phyloP scores from a whole-genome alignment of 306 rosid genomes.

The Abrus precatorius region DNA sequence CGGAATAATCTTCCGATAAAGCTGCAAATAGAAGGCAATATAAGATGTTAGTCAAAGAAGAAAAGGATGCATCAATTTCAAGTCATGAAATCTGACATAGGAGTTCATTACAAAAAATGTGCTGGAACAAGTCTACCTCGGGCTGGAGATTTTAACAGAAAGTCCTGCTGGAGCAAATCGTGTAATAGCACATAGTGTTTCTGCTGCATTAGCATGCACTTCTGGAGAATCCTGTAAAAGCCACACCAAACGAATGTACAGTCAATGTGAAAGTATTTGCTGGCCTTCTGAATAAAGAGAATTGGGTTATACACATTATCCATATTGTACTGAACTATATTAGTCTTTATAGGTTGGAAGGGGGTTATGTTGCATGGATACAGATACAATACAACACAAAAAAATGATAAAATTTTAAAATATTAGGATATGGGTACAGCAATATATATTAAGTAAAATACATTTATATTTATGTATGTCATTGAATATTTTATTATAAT shows the following conservation, averaged over 20 bases:
- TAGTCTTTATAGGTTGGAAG: neutral
- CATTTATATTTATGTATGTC: too few species aligned
- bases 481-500: too few species aligned
- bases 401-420: too few species aligned
- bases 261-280: slow-evolving; percentile 37
- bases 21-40: slow-evolving; percentile 59
- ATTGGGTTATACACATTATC: neutral
- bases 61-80: slow-evolving; percentile 18
- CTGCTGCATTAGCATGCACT: slow-evolving; percentile 97
- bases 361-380: neutral
- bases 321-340: neutral
- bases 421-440: too few species aligned
- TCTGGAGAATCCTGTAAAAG: slow-evolving; percentile 88
- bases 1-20: slow-evolving; percentile 88
- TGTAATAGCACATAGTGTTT: slow-evolving; percentile 94
- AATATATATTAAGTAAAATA: too few species aligned
- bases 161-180: slow-evolving; percentile 97
- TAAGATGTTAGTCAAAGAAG: slow-evolving; percentile 18
- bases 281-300: slow-evolving; percentile 29
- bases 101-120: slow-evolving; percentile 1
- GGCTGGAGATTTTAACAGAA: slow-evolving; percentile 82
- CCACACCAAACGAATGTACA: slow-evolving; percentile 37
- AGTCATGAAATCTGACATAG: slow-evolving; percentile 10
- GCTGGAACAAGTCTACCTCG: slow-evolving; percentile 63
- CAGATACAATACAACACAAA: too few species aligned